A percentile compares a stretch with the other conserved stretches of the same genome.
These are phyloP conservation scores for Dioszegia hungarica DNA, from an alignment of 768 basidiomycete genomes.

Conservation along the genomic window DNA sequence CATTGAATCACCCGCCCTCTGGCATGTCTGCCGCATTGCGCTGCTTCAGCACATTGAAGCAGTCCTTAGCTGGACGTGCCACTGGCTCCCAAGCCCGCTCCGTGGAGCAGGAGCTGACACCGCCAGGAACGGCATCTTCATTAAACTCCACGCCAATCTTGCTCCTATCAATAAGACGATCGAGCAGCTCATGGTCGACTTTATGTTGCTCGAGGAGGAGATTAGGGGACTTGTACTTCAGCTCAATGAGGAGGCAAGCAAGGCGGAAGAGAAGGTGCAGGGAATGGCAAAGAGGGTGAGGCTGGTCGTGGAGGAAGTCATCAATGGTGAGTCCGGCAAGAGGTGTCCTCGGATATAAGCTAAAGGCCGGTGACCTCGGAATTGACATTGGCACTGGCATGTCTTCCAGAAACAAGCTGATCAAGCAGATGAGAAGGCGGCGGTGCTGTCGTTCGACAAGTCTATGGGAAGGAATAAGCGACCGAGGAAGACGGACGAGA, in stretches of 20 bases:
- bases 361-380: too few species aligned
- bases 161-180: background rate
- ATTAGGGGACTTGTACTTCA: background rate
- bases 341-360: too few species aligned
- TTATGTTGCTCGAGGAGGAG: background rate
- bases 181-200: conserved; percentile 3
- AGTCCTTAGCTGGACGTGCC: too few species aligned
- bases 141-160: background rate
- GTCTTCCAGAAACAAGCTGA: background rate
- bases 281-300: background rate
- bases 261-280: background rate
- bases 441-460: background rate
- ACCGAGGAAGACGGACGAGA: conserved; percentile 6
- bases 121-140: background rate
- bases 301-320: background rate
- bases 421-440: background rate
- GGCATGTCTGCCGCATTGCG: background rate
- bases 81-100: too few species aligned
- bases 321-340: background rate
- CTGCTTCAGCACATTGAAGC: too few species aligned
- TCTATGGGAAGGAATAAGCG: background rate
- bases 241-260: background rate
- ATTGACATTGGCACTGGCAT: too few species aligned
- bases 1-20: background rate
- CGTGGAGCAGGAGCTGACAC: background rate